Percentiles rank a stretch among this genome's conserved stretches.
phyloP scores from a whole-genome alignment of 768 basidiomycete species.

The Kwoniella shandongensis region DNA sequence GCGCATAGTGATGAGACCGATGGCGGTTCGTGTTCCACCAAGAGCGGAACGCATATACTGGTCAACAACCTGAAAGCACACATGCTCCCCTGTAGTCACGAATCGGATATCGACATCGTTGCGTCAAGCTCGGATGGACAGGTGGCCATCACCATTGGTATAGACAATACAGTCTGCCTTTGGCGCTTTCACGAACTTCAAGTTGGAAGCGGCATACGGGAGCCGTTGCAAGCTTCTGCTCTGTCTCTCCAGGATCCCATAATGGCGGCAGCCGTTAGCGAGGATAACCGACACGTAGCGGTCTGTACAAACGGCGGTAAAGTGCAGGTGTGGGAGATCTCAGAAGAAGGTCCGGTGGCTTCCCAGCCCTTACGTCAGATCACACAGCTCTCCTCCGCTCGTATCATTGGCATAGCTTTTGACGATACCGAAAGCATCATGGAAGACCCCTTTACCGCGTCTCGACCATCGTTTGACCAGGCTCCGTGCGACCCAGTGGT shows the following conservation, averaged over 20 bases:
- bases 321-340: constrained; percentile 13
- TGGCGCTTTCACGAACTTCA: constrained; percentile 60
- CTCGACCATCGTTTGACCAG: neutral
- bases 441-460: constrained; percentile 16
- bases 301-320: constrained; percentile 6
- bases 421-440: neutral
- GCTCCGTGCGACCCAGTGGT: neutral
- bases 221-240: constrained; percentile 8
- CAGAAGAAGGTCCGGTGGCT: constrained; percentile 3
- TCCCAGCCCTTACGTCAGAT: neutral
- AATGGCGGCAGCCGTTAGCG: constrained; percentile 10
- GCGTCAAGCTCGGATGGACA: constrained; percentile 69
- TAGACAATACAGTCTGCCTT: constrained; percentile 73
- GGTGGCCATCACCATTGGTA: constrained; percentile 67
- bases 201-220: constrained; percentile 28
- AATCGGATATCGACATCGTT: constrained; percentile 78
- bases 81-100: constrained; percentile 75
- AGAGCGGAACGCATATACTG: constrained; percentile 4
- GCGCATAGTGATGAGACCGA: constrained; percentile 10
- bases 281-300: constrained; percentile 6
- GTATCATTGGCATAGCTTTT: constrained; percentile 9
- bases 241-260: constrained; percentile 19
- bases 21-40: constrained; percentile 50
- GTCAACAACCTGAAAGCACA: constrained; percentile 58
- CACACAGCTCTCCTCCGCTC: neutral